Percentiles rank a stretch among this genome's conserved stretches.
These are phyloP conservation scores for Metschnikowia proteae DNA, from an alignment of 805 yeast genomes.

Conservation along the genomic window DNA sequence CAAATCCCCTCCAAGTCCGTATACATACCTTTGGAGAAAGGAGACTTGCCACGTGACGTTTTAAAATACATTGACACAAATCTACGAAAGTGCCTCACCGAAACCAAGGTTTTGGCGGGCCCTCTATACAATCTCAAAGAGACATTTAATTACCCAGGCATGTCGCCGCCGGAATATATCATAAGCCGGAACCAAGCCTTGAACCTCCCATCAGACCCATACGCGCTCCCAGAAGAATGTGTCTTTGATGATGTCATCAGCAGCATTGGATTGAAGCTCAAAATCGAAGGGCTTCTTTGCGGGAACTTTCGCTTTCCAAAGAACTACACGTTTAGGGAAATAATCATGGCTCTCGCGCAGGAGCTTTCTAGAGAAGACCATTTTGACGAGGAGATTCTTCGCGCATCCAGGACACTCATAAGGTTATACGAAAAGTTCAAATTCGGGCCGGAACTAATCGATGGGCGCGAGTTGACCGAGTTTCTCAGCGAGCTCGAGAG, in stretches of 20 bases:
- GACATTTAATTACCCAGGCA: conserved; percentile 36
- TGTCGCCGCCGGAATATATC: conserved; percentile 40
- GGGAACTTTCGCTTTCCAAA: conserved; percentile 34
- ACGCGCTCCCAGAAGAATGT: conserved; percentile 26
- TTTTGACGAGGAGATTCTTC: conserved; percentile 11
- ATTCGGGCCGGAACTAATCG: conserved; percentile 60
- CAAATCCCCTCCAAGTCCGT: conserved; percentile 66
- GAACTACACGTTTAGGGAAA: conserved; percentile 41
- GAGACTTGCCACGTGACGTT: conserved; percentile 41
- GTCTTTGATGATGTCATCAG: conserved; percentile 55
- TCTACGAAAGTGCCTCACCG: conserved; percentile 26
- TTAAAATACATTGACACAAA: conserved; percentile 23
- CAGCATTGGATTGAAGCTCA: conserved; percentile 56
- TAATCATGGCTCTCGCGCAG: conserved; percentile 33
- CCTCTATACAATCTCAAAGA: conserved; percentile 27
- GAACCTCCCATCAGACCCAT: conserved; percentile 20
- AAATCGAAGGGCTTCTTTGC: conserved; percentile 43
- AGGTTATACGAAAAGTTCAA: conserved; percentile 62
- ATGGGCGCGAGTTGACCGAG: conserved; percentile 54
- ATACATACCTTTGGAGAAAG: conserved; percentile 60
- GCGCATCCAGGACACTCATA: conserved; percentile 25
- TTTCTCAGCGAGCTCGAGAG: conserved; percentile 43
- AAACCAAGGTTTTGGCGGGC: conserved; percentile 32
- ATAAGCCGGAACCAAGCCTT: conserved; percentile 27
- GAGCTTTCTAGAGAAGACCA: conserved; percentile 10